phyloP scores from a whole-genome alignment of 768 basidiomycete genomes.

The Phanerochaete carnosa region DNA sequence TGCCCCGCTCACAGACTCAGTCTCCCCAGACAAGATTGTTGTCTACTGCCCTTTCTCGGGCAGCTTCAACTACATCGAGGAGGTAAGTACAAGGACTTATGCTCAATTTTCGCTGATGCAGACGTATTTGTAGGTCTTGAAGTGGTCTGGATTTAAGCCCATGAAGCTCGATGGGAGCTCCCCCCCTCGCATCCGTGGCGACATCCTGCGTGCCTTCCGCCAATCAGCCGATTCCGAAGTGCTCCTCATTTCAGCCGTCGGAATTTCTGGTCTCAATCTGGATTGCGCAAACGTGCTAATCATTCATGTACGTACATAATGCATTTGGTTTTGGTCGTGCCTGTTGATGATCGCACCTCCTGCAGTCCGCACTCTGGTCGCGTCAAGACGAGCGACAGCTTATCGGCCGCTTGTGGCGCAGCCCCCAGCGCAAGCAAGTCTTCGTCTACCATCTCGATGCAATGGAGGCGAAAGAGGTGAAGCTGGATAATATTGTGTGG shows the following conservation, averaged over 20 bases:
- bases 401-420: constrained; percentile 11
- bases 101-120: neutral
- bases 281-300: constrained; percentile 15
- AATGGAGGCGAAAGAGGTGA: constrained; percentile 12
- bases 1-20: no score
- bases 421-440: constrained; percentile 16
- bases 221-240: neutral
- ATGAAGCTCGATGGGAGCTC: neutral
- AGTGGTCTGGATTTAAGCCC: neutral
- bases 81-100: constrained; percentile 8
- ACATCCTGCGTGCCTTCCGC: constrained; percentile 1
- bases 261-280: constrained; percentile 14
- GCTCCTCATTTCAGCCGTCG: constrained; percentile 17
- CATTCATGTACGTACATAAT: constrained; percentile 11
- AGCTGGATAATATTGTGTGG: constrained; percentile 23
- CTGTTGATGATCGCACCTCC: neutral
- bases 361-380: constrained; percentile 22
- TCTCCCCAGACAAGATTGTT: constrained; percentile 16
- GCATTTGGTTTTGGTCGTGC: neutral
- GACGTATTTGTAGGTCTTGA: neutral
- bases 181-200: neutral
- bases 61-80: neutral
- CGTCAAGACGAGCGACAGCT: constrained; percentile 23
- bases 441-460: constrained; percentile 17
- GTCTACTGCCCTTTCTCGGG: constrained; percentile 13